These are phyloP conservation scores for Sordariomycetes sp. DNA, from an alignment of 2,329 filamentous ascomycete species.

Conservation along the genomic window DNA sequence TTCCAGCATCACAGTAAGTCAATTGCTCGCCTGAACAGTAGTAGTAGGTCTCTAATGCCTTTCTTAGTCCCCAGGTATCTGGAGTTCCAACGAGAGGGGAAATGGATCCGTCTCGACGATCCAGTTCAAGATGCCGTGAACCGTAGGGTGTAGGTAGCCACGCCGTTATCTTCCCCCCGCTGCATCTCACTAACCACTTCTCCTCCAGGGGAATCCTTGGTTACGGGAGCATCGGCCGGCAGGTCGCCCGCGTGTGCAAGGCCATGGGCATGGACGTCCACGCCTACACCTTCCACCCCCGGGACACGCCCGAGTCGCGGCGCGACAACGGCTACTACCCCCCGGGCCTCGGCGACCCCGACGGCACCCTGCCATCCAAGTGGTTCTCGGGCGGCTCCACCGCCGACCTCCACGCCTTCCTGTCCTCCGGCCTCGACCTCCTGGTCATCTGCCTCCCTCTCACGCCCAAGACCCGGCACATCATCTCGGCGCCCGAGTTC, in stretches of 20 bases:
- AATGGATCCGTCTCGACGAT: conserved; percentile 26
- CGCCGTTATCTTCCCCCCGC: neutral
- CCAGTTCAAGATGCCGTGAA: conserved; percentile 30
- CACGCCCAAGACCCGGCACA: conserved; percentile 32
- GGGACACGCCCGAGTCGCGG: conserved; percentile 54
- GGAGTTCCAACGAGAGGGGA: conserved; percentile 28
- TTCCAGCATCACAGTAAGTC: conserved; percentile 34
- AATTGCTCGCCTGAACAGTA: neutral
- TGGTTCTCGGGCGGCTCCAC: conserved; percentile 38
- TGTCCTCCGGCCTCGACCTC: conserved; percentile 38
- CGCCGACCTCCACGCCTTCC: conserved; percentile 36
- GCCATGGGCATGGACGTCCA: conserved; percentile 63
- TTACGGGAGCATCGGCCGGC: conserved; percentile 43
- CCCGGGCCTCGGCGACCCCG: conserved; percentile 49
- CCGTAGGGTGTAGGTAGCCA: conserved; percentile 34
- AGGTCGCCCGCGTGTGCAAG: conserved; percentile 43
- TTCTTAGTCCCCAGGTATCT: conserved; percentile 31
- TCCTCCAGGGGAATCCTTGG: conserved; percentile 35
- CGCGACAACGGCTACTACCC: conserved; percentile 57
- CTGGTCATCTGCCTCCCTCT: conserved; percentile 41
- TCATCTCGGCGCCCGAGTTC: conserved; percentile 42
- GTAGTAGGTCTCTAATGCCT: neutral
- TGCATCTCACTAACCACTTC: neutral
- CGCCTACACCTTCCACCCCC: conserved; percentile 63
- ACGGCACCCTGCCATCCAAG: conserved; percentile 33